Evolutionary conservation across 202 grass and related monocot species (phyloP).

Genomic region (Schoenoplectus triqueter): DNA sequence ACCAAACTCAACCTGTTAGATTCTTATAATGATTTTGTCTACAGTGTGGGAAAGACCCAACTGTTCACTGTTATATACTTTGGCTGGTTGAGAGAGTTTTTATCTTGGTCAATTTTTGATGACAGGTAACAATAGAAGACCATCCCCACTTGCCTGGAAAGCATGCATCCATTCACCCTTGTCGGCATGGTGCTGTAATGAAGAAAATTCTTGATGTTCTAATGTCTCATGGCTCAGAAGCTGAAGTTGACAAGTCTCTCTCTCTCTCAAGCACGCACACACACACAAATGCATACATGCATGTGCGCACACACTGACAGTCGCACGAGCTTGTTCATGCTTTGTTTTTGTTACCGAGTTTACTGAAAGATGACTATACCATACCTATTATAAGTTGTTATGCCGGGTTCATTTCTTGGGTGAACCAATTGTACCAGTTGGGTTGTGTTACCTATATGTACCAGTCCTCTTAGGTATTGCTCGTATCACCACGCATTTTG

Average conservation of each 20-base stretch:
- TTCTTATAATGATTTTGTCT: no score
- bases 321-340: not conserved
- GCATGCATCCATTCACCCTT: slow-evolving; percentile 93
- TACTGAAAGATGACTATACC: not conserved
- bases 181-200: slow-evolving; percentile 90
- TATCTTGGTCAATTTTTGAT: slow-evolving; percentile 19
- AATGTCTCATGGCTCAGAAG: slow-evolving; percentile 68
- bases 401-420: not conserved
- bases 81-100: slow-evolving; percentile 12
- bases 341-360: not conserved
- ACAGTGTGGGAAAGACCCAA: not conserved
- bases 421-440: not conserved
- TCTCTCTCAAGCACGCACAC: not conserved
- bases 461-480: not conserved
- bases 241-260: slow-evolving; percentile 89
- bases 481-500: not conserved
- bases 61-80: slow-evolving; percentile 15
- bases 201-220: slow-evolving; percentile 98
- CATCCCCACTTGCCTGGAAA: slow-evolving; percentile 88
- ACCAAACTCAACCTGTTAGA: not conserved
- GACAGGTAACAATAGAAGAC: slow-evolving; percentile 97
- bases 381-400: not conserved
- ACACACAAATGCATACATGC: not conserved
- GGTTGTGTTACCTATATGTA: not conserved
- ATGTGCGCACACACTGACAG: no score